phyloP scores from a whole-genome alignment of 163 green algal genomes.

The Trebouxiophyceae sp. region DNA sequence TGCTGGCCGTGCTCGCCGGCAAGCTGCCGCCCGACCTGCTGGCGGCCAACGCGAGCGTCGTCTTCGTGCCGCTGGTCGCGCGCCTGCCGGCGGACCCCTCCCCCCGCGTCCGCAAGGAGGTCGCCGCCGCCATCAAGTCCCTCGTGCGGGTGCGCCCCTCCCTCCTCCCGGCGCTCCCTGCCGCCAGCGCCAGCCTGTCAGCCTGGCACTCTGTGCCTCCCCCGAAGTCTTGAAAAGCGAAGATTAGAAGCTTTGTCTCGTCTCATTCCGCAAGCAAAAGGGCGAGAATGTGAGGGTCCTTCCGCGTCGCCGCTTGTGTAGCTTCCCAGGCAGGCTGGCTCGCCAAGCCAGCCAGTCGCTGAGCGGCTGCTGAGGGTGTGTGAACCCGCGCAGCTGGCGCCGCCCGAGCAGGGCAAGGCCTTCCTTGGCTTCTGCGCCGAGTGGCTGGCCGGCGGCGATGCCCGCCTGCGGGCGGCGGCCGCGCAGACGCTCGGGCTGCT shows the following conservation, averaged over 20 bases:
- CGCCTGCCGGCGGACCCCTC: conserved; percentile 55
- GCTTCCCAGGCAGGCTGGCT: too few relatives aligned
- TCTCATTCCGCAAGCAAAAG: too few relatives aligned
- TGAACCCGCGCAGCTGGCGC: too few relatives aligned
- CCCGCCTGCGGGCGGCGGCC: conserved; percentile 30
- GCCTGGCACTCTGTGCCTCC: too few relatives aligned
- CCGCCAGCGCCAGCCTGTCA: too few relatives aligned
- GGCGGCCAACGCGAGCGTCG: conserved; percentile 22
- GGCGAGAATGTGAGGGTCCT: too few relatives aligned
- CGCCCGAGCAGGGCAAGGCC: background rate
- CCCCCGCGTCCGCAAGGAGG: conserved; percentile 11
- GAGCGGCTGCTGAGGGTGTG: too few relatives aligned
- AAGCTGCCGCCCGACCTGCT: conserved; percentile 65
- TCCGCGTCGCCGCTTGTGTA: too few relatives aligned
- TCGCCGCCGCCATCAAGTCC: conserved; percentile 1
- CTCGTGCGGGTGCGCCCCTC: conserved; percentile 10
- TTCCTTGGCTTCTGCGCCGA: conserved; percentile 27
- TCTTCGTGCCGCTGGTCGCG: conserved; percentile 80
- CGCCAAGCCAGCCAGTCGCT: too few relatives aligned
- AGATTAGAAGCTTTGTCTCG: too few relatives aligned
- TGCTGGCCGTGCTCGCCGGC: conserved; percentile 42
- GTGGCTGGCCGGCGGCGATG: conserved; percentile 50
- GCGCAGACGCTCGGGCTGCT: conserved; percentile 59
- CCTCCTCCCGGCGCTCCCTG: too few relatives aligned
- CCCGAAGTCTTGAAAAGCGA: too few relatives aligned